These are phyloP conservation scores for Boletus reticulatus DNA, from an alignment of 768 basidiomycete genomes.

Conservation along the genomic window DNA sequence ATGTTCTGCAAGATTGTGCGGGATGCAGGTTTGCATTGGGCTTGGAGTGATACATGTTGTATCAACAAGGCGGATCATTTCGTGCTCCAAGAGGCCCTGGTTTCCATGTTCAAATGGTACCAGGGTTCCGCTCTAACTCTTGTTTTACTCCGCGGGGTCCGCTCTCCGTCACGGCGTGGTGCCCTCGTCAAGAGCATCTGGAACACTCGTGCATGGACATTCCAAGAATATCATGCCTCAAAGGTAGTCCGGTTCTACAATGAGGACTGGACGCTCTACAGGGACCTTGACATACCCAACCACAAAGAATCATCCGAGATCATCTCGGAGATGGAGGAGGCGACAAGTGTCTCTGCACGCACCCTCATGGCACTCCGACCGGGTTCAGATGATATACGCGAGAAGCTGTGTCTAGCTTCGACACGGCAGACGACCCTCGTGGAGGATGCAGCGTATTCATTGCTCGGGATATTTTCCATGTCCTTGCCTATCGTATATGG, in stretches of 20 bases:
- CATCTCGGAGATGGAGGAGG: background rate
- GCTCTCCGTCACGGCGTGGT: background rate
- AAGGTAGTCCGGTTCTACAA: background rate
- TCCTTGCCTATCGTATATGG: background rate
- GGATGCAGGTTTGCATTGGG: background rate
- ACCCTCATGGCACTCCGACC: background rate
- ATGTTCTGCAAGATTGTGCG: background rate
- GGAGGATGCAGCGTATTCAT: background rate
- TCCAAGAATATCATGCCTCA: background rate
- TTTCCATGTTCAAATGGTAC: background rate
- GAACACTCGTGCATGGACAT: background rate
- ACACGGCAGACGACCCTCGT: background rate
- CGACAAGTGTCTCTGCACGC: background rate
- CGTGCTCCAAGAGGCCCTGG: background rate
- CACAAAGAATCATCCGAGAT: background rate
- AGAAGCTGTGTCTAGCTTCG: background rate
- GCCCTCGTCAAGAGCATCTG: background rate
- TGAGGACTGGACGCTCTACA: background rate
- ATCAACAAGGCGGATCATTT: background rate
- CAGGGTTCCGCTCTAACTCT: background rate
- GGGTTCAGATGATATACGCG: background rate
- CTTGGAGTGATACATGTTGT: conserved; percentile 1
- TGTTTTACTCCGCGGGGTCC: background rate
- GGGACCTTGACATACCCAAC: background rate
- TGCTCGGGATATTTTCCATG: background rate